Percentiles rank a stretch among this genome's conserved stretches.
Conservation (phyloP, 2,329 filamentous ascomycete genomes). For the Paecilomyces sp. region DNA sequence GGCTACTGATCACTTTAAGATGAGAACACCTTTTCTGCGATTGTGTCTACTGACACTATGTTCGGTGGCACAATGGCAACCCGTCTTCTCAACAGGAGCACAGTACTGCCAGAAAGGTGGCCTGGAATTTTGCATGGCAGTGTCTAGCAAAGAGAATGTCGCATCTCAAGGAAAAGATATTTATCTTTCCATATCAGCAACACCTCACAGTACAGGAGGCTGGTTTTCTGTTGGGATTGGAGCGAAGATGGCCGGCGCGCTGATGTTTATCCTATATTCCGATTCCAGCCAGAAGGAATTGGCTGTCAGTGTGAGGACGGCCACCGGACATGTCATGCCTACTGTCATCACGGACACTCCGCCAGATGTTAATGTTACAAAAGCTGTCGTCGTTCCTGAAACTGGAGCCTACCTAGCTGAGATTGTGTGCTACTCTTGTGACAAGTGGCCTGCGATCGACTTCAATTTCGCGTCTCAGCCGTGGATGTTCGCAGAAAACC, state of each 20-base stretch:
- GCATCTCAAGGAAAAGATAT: constrained; percentile 4
- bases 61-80: not conserved
- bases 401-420: constrained; percentile 38
- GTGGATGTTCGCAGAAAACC: constrained; percentile 53
- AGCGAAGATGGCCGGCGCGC: constrained; percentile 15
- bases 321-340: constrained; percentile 17
- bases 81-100: constrained; percentile 3
- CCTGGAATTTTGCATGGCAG: constrained; percentile 6
- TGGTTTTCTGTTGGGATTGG: constrained; percentile 22
- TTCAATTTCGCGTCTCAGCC: constrained; percentile 38
- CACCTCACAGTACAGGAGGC: constrained; percentile 3
- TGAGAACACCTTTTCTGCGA: not conserved
- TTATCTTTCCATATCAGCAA: constrained; percentile 6
- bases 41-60: not conserved
- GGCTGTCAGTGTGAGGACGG: constrained; percentile 18
- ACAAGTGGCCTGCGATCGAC: constrained; percentile 45
- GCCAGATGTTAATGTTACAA: constrained; percentile 31
- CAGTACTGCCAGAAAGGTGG: constrained; percentile 6
- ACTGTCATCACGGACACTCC: constrained; percentile 28
- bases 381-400: constrained; percentile 37
- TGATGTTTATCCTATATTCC: constrained; percentile 23
- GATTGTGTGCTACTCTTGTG: constrained; percentile 47
- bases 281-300: constrained; percentile 15
- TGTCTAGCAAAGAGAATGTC: constrained; percentile 4
- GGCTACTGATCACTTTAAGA: not conserved